phyloP scores from a whole-genome alignment of 495 filamentous ascomycete species.

The Apiosordaria backusii region DNA sequence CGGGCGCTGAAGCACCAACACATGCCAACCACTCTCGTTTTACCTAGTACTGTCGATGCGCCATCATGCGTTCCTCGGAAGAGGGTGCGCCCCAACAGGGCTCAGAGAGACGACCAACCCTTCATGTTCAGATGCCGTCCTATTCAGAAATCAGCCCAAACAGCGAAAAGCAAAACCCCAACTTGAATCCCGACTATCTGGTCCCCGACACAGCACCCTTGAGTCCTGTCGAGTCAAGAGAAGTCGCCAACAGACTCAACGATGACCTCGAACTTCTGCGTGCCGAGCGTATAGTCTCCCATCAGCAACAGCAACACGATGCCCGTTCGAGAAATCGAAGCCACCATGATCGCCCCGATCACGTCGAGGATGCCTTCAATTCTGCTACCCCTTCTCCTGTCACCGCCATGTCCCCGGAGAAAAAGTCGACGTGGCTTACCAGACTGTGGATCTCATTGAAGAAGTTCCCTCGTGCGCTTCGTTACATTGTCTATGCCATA shows the following conservation, averaged over 20 bases:
- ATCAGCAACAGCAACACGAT: constrained; percentile 43
- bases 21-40: neutral
- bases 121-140: constrained; percentile 31
- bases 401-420: constrained; percentile 54
- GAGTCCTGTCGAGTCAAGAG: constrained; percentile 37
- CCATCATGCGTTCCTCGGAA: constrained; percentile 14
- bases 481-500: constrained; percentile 84
- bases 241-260: constrained; percentile 68
- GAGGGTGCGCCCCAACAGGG: constrained; percentile 8
- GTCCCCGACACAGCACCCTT: constrained; percentile 15
- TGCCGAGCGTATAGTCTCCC: constrained; percentile 69
- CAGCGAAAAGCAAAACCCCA: constrained; percentile 25
- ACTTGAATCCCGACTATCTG: constrained; percentile 22
- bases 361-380: constrained; percentile 79
- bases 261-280: constrained; percentile 84
- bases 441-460: constrained; percentile 52
- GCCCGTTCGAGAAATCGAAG: constrained; percentile 35
- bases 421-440: constrained; percentile 59
- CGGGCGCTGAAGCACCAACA: neutral
- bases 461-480: constrained; percentile 70
- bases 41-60: neutral
- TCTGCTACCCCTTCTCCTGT: constrained; percentile 48
- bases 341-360: constrained; percentile 48
- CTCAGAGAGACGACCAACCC: constrained; percentile 15
- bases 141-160: constrained; percentile 9